These are phyloP conservation scores for Pseudogymnoascus sp. DNA, from an alignment of 2,329 filamentous ascomycete genomes.

Conservation along the genomic window DNA sequence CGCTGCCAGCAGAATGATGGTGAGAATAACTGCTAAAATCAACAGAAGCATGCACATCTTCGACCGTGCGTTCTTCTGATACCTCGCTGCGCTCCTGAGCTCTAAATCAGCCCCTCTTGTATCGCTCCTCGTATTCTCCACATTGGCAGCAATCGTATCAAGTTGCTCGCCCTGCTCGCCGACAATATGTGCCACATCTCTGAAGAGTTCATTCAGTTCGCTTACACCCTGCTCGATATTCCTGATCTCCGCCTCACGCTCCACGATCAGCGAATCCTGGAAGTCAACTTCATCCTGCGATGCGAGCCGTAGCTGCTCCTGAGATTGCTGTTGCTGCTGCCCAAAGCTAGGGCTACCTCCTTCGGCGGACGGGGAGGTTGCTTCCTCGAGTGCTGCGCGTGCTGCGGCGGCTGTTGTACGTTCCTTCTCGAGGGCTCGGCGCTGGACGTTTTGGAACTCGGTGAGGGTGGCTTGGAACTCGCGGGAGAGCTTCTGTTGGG, in stretches of 20 bases:
- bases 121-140: conserved; percentile 73
- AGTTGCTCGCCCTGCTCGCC: conserved; percentile 86
- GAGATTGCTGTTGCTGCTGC: conserved; percentile 57
- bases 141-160: conserved; percentile 81
- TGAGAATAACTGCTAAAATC: conserved; percentile 80
- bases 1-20: conserved; percentile 82
- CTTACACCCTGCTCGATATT: conserved; percentile 96
- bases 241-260: conserved; percentile 93
- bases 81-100: conserved; percentile 74
- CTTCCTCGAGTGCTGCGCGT: conserved; percentile 67
- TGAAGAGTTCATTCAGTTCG: conserved; percentile 92
- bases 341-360: conserved; percentile 34
- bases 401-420: conserved; percentile 78
- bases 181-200: conserved; percentile 97
- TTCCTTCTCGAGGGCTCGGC: conserved; percentile 85
- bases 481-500: conserved; percentile 86
- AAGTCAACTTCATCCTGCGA: conserved; percentile 95
- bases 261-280: conserved; percentile 89
- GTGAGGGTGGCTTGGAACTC: conserved; percentile 84
- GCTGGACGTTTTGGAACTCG: conserved; percentile 90
- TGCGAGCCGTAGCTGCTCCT: conserved; percentile 74
- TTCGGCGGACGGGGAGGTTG: conserved; percentile 34
- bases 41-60: conserved; percentile 90
- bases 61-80: conserved; percentile 91
- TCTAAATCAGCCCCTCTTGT: conserved; percentile 82